Evolutionary conservation across 805 yeast genomes (phyloP).

Genomic region (Lipomyces orientalis): DNA sequence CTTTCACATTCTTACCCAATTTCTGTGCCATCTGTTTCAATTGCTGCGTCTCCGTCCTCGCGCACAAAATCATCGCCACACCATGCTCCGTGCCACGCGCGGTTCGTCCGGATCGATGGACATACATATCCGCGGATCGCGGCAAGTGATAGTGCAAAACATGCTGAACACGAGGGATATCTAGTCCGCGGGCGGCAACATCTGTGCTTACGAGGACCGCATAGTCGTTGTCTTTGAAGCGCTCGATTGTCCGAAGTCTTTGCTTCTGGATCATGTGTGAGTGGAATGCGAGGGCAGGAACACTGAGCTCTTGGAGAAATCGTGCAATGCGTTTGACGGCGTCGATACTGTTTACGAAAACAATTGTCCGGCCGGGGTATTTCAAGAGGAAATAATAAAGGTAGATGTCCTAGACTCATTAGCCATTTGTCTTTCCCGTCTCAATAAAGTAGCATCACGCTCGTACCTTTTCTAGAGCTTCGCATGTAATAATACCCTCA

Average conservation of each 20-base stretch:
- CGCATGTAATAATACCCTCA: constrained; percentile 91
- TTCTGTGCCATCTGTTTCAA: constrained; percentile 77
- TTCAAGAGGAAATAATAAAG: constrained; percentile 82
- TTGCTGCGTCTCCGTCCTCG: constrained; percentile 92
- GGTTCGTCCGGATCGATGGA: constrained; percentile 98
- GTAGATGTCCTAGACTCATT: constrained; percentile 62
- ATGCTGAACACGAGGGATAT: constrained; percentile 87
- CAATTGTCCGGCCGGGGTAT: constrained; percentile 88
- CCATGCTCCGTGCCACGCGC: constrained; percentile 90
- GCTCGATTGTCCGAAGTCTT: constrained; percentile 82
- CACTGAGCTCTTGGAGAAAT: constrained; percentile 67
- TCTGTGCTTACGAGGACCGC: constrained; percentile 86
- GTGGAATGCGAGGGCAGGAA: constrained; percentile 77
- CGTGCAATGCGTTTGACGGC: constrained; percentile 87
- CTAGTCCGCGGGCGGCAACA: constrained; percentile 98
- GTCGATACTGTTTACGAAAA: constrained; percentile 94
- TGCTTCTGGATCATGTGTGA: constrained; percentile 96
- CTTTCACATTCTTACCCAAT: constrained; percentile 54
- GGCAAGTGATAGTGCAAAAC: constrained; percentile 97
- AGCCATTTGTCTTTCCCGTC: background rate
- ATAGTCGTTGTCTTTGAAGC: constrained; percentile 59
- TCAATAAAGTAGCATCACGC: background rate
- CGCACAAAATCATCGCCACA: constrained; percentile 90
- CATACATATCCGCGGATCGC: constrained; percentile 88
- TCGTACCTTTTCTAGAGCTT: constrained; percentile 72